Evolutionary conservation across 306 rosid genomes (phyloP), one percentile per base, ranked within the genome.

Genomic region (Lotus japonicus): DNA sequence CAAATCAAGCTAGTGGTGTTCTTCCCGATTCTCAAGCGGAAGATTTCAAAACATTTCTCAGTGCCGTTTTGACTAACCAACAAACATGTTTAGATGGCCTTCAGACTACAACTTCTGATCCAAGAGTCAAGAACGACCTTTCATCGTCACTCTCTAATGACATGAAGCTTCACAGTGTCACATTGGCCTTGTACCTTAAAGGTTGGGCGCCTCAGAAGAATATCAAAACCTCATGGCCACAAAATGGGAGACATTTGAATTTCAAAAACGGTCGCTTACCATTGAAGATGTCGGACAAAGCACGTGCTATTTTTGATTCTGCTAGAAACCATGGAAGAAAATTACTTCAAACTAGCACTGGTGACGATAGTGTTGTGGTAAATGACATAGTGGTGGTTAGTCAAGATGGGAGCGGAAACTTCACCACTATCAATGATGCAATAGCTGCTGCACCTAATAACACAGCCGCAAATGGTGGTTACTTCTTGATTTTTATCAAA

Each of bases 51-150:
- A 82, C 91, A 3, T 8, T 75, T 7, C 75, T 92, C 8, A 89
- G 96, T 57, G 97, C 87, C 1, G 71, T 85, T 49, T 52, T 89
- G 76, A 89, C 96, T 1, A 88, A 87, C 61, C 90, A 87, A 53
- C 90, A 92, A 28, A 89, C 96, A 6, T 92, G 97, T 58, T 54
- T 83, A n/a, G 96, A 92, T 0, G 96, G 96, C 11, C 58, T 92
- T 0, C 69, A 79, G 12, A 61, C 85, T 3, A 43, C 80, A 16
- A 58, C 89, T n/a, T 79, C 82, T n/a, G 77, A 86, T 64, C 71
- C 79, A 72, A 73, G 75, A n/a, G 58, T 82, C 21, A 84, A 61
- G 35, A 74, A 77, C n/a, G 86, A 72, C 2, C 19, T 89, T 0
- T 73, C 81, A 0, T 15, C 36, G 0, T 80, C 81, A 0, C 81